A percentile compares a stretch with the other conserved stretches of the same genome.
Conservation (phyloP, 2,329 filamentous ascomycete species). For the Onygenales sp. region DNA sequence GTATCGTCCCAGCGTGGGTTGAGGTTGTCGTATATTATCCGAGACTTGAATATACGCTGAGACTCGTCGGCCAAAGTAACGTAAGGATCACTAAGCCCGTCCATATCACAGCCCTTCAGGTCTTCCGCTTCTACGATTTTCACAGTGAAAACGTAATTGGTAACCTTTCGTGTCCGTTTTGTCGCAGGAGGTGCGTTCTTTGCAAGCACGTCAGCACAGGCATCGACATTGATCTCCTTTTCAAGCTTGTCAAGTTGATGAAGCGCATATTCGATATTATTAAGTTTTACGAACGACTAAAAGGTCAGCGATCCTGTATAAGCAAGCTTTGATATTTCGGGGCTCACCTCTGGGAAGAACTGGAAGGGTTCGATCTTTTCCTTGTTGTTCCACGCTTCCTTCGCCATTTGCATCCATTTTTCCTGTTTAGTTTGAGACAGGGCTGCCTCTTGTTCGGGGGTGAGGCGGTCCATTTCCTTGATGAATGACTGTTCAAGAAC, state of each 20-base stretch:
- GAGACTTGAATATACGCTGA: conserved; percentile 86
- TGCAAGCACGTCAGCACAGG: conserved; percentile 72
- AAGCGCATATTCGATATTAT: conserved; percentile 94
- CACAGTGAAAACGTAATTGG: conserved; percentile 95
- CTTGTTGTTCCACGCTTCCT: conserved; percentile 84
- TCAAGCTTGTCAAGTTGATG: conserved; percentile 86
- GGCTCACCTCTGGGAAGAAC: conserved; percentile 76
- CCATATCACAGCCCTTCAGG: conserved; percentile 94
- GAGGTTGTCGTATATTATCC: conserved; percentile 79
- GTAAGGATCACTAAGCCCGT: conserved; percentile 89
- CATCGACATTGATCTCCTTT: conserved; percentile 81
- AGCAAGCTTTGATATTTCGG: conserved; percentile 4
- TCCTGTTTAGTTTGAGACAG: conserved; percentile 76
- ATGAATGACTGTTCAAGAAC: conserved; percentile 75
- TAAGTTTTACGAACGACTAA: conserved; percentile 92
- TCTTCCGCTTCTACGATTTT: conserved; percentile 98
- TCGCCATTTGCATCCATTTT: conserved; percentile 85
- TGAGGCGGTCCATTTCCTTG: conserved; percentile 86
- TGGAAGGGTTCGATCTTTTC: conserved; percentile 95
- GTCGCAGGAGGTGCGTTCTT: conserved; percentile 62
- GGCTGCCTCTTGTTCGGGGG: conserved; percentile 74
- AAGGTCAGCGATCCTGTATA: conserved; percentile 1
- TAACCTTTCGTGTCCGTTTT: conserved; percentile 58
- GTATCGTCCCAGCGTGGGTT: conserved; percentile 97
- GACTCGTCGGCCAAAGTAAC: conserved; percentile 96